Evolutionary conservation across 345 rosid species (phyloP).

Genomic region (Draba incana): DNA sequence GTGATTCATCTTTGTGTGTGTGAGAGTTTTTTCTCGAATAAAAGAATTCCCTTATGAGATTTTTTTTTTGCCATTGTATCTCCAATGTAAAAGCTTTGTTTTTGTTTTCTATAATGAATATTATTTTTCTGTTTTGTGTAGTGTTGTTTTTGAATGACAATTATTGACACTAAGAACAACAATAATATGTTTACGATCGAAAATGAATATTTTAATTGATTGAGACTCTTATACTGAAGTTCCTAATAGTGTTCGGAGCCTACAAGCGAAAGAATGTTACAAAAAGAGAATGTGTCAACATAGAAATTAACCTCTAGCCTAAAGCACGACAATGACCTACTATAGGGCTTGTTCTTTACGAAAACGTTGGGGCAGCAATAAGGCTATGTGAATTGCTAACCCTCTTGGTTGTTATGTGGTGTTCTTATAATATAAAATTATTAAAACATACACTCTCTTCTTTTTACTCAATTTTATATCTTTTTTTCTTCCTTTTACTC

Average conservation of each 20-base stretch:
- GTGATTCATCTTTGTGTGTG: neutral
- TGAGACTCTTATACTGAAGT: neutral
- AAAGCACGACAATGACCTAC: neutral
- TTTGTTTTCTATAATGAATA: conserved; percentile 24
- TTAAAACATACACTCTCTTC: too few species aligned
- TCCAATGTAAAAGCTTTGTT: neutral
- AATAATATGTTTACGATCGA: too few species aligned
- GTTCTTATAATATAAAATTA: too few species aligned
- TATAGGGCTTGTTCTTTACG: too few species aligned
- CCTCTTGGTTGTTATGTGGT: too few species aligned
- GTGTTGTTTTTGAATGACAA: too few species aligned
- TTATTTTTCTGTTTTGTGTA: conserved; percentile 7
- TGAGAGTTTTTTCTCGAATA: neutral
- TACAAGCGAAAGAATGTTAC: neutral
- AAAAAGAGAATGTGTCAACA: neutral
- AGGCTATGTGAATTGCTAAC: too few species aligned
- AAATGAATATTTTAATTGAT: neutral
- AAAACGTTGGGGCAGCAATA: too few species aligned
- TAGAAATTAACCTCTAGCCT: neutral
- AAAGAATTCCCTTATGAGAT: neutral
- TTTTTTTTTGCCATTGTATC: conserved; percentile 1
- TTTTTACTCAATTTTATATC: too few species aligned
- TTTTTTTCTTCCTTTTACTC: too few species aligned
- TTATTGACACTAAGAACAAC: neutral
- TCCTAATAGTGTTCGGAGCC: neutral